These are phyloP conservation scores for Rhodotorula sp. DNA, from an alignment of 1,284 basidiomycete genomes.

Conservation along the genomic window DNA sequence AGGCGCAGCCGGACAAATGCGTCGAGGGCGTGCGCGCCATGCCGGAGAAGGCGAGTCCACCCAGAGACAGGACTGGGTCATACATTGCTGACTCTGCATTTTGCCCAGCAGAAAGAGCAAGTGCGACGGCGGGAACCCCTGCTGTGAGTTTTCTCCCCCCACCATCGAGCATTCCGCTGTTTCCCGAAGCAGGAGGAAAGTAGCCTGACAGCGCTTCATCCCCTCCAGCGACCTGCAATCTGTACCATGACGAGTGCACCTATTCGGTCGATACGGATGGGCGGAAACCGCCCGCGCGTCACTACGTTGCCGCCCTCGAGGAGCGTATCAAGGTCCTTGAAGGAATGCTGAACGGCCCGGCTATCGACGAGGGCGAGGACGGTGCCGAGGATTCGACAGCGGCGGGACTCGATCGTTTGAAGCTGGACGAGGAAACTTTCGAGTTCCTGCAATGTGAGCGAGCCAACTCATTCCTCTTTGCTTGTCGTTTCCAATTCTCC, in stretches of 20 bases:
- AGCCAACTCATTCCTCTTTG: too few relatives aligned
- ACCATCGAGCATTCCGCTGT: neutral
- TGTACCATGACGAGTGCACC: slow-evolving; percentile 15
- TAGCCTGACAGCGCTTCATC: too few relatives aligned
- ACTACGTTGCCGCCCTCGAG: slow-evolving; percentile 16
- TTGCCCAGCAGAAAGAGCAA: slow-evolving; percentile 9
- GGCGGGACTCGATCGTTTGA: slow-evolving; percentile 9
- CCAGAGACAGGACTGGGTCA: neutral
- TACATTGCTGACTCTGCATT: neutral
- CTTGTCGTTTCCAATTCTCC: neutral
- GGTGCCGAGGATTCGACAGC: neutral
- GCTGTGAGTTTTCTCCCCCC: slow-evolving; percentile 4
- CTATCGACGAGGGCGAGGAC: too few relatives aligned
- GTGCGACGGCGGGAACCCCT: slow-evolving; percentile 11
- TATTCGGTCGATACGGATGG: slow-evolving; percentile 9
- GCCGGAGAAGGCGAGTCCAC: slow-evolving; percentile 1
- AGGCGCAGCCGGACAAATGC: neutral
- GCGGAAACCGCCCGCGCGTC: neutral
- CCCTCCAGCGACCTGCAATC: slow-evolving; percentile 20
- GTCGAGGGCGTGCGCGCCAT: slow-evolving; percentile 3
- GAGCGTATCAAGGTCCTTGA: slow-evolving; percentile 21
- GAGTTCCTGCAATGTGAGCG: slow-evolving; percentile 7
- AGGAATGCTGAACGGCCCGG: neutral
- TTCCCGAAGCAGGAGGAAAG: neutral
- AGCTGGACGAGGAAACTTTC: slow-evolving; percentile 19